Base-by-base conservation (phyloP, 768 basidiomycete species). In the Tricholoma furcatifolium region DNA sequence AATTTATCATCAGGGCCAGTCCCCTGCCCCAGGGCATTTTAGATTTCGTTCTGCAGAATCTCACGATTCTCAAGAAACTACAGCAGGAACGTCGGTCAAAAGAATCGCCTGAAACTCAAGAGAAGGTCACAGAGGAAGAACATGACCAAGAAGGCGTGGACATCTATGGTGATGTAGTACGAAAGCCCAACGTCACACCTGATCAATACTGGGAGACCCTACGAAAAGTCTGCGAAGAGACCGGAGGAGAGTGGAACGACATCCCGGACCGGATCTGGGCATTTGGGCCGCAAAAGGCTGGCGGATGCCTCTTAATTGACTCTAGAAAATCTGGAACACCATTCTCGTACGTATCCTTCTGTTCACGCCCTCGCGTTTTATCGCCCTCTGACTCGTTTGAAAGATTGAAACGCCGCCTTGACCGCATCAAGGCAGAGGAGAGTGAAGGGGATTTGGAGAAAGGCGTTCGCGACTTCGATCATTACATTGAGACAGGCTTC, bases 401-500 rank as follows among this genome's bases (percentile, higher is more conserved):
- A 55, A 88, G 88, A 43, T 60, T 88, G 56, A 79, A 70, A 58
- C 74, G 69, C 52, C 79, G 79, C 23, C 66, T 85, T 35, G 75
- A 79, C 60, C 70, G 70, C 60, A 63, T 56, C 30, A 69, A 69
- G 50, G 58, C 71, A 4, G 64, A 66, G 6, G 65, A 67, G 7
- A 60, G 54, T 39, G 60, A 60, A 14, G 50, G 47, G 12, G 76
- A 74, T 35, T 62, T 68, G 0, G 72, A 74, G 30, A 72, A 66
- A 50, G 66, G 64, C 12, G 67, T 71, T 44, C 68, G 69, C 18
- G 72, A 93, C 56, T 91, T 98, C 56, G 87, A 94, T 59, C 83
- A 83, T 50, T 79, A 88, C 57, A 77, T 98, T 27, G 94, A 98
- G 66, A 88, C 87, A 4, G 96, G 95, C 2, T 99, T 99, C 70